Evolutionary conservation across 169 alveolate genomes (phyloP).

Genomic region (Plasmodium knowlesi): DNA sequence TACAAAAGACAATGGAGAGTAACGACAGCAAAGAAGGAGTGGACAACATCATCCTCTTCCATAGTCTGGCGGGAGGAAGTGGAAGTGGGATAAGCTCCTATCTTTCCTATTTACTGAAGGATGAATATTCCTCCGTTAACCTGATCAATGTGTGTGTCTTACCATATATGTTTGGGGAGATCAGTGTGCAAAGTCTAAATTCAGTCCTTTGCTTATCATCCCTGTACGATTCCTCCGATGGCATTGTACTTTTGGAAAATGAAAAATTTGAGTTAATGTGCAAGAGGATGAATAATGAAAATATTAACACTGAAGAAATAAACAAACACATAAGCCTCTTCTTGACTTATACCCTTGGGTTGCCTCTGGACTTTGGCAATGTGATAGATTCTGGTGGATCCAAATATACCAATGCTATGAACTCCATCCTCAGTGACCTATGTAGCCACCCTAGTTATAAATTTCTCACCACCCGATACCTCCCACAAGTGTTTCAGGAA

Average conservation of each 20-base stretch:
- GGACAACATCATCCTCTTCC: conserved; percentile 75
- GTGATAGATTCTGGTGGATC: neutral
- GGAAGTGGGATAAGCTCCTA: conserved; percentile 81
- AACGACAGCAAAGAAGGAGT: conserved; percentile 73
- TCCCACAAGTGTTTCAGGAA: conserved; percentile 68
- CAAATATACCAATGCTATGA: conserved; percentile 56
- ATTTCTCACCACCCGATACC: conserved; percentile 28
- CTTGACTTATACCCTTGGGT: conserved; percentile 34
- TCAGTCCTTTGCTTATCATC: conserved; percentile 73
- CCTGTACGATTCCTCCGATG: conserved; percentile 71
- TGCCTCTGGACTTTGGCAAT: conserved; percentile 18
- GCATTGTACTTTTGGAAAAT: conserved; percentile 25
- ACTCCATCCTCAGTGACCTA: conserved; percentile 24
- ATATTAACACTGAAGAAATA: conserved; percentile 49
- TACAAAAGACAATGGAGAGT: conserved; percentile 43
- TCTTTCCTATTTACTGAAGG: conserved; percentile 67
- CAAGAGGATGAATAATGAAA: conserved; percentile 60
- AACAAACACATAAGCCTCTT: conserved; percentile 46
- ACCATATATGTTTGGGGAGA: conserved; percentile 79
- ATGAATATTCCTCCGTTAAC: conserved; percentile 70
- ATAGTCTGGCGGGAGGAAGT: conserved; percentile 80
- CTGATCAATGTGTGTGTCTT: conserved; percentile 69
- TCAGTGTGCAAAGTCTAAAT: conserved; percentile 77
- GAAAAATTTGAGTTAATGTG: conserved; percentile 59
- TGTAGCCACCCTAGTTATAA: conserved; percentile 71